Base-by-base conservation (phyloP, 2,329 filamentous ascomycete species). In the Corniculantispora saksenae region DNA sequence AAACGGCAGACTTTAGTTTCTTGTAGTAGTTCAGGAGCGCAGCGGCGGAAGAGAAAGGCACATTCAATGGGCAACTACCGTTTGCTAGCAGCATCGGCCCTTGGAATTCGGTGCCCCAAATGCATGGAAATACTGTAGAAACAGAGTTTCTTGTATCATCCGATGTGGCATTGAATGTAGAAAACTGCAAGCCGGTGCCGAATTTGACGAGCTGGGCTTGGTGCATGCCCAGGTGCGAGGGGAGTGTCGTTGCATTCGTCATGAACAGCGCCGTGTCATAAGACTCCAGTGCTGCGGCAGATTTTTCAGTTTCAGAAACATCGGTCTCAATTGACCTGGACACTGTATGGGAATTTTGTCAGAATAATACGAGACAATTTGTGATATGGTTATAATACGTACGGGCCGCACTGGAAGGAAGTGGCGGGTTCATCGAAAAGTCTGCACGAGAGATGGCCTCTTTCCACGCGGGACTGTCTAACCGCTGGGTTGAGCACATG, bases 1-100 rank as follows among this genome's bases (percentile, higher is more conserved):
- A 61, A 7, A 67, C 55, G n/a, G 61, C 48, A 35, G 50, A 57
- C 48, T 67, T 64, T 7, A 63, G 47, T 17, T 60, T 15, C 15
- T 27, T 17, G 47, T 68, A 68, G 29, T 68, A 68, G 17, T 53
- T 50, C 27, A 54, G 32, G 4, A 68, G 53, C 5, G 64, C 61
- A 3, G 47, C 54, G 7, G 63, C 47, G 21, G 19, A 45, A 3
- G 21, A 6, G 29, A 67, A 67, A 45, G 66, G 62, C 25, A 65
- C 50, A 32, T 63, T 64, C 51, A 57, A 61, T 23, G 67, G 68
- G n/a, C 66, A 32, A 17, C 29, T 55, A 51, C 68, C 68, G 5
- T 64, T 69, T 7, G 68, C 68, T 29, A 69, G 53, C 17, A 69
- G 56, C 38, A 68, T 58, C 29, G 68, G 68, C 38, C 68, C 68